phyloP scores from a whole-genome alignment of 805 yeast genomes.

The Candida boidinii region DNA sequence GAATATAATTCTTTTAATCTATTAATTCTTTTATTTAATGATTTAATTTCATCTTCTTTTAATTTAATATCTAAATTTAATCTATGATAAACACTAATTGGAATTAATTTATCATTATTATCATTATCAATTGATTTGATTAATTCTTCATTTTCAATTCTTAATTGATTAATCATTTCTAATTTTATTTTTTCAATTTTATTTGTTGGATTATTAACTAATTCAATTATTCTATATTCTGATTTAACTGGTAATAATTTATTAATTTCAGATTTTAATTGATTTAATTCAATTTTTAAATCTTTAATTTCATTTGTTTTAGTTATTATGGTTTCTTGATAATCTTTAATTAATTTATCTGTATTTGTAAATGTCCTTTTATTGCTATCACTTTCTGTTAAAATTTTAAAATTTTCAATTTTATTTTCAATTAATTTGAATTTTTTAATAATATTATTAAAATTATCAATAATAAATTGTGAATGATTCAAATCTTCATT shows the following conservation, averaged over 20 bases:
- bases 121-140: constrained; percentile 8
- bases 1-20: constrained; percentile 52
- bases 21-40: constrained; percentile 39
- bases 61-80: constrained; percentile 43
- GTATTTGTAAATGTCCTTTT: too few relatives aligned
- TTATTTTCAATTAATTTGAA: constrained; percentile 6
- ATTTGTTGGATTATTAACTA: constrained; percentile 57
- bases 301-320: constrained; percentile 18
- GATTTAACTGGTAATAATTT: constrained; percentile 14
- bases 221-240: constrained; percentile 44
- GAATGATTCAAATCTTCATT: too few relatives aligned
- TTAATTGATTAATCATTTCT: constrained; percentile 39
- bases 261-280: constrained; percentile 25
- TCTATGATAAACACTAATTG: constrained; percentile 56
- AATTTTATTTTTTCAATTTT: constrained; percentile 55
- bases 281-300: constrained; percentile 29
- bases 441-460: too few relatives aligned
- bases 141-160: constrained; percentile 52
- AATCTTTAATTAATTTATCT: constrained; percentile 6
- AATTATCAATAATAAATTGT: too few relatives aligned
- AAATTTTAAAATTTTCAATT: constrained; percentile 12
- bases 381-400: too few relatives aligned
- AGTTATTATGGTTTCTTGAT: constrained; percentile 6
- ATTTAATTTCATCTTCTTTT: constrained; percentile 38
- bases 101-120: constrained; percentile 27